Percentiles rank a stretch among this genome's conserved stretches.
Evolutionary conservation across 805 yeast genomes (phyloP).

Genomic region (Zygotorulaspora florentina): DNA sequence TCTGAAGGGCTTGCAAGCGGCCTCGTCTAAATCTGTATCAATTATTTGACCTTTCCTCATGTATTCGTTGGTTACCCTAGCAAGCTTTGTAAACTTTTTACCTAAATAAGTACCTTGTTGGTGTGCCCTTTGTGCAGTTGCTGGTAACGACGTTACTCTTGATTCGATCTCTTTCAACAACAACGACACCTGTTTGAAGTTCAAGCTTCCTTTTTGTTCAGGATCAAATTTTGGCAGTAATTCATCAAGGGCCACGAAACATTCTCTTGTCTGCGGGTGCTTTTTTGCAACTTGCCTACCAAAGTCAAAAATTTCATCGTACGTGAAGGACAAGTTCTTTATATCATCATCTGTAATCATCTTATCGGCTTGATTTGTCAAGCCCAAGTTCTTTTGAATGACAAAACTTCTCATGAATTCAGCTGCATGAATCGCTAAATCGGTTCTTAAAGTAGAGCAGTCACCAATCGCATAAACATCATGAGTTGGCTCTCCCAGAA

Average conservation of each 20-base stretch:
- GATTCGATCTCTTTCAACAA: slow-evolving; percentile 54
- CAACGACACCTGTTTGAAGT: slow-evolving; percentile 47
- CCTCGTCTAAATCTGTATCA: slow-evolving; percentile 36
- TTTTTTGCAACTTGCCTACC: slow-evolving; percentile 45
- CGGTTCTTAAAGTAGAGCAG: slow-evolving; percentile 62
- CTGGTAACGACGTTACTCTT: slow-evolving; percentile 63
- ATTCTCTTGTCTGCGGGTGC: slow-evolving; percentile 57
- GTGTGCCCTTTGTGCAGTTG: slow-evolving; percentile 69
- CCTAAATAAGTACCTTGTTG: slow-evolving; percentile 69
- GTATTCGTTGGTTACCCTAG: slow-evolving; percentile 40
- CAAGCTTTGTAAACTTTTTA: slow-evolving; percentile 51
- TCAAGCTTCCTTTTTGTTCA: slow-evolving; percentile 45
- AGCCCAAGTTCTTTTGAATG: slow-evolving; percentile 40
- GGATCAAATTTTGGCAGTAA: slow-evolving; percentile 51
- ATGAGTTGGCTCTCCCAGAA: slow-evolving; percentile 62
- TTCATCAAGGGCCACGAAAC: slow-evolving; percentile 47
- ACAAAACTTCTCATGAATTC: slow-evolving; percentile 46
- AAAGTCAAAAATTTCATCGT: slow-evolving; percentile 46
- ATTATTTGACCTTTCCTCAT: slow-evolving; percentile 9
- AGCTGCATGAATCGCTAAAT: slow-evolving; percentile 52
- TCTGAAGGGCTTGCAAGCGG: slow-evolving; percentile 52
- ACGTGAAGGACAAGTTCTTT: slow-evolving; percentile 44
- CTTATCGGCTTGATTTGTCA: slow-evolving; percentile 29
- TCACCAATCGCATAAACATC: slow-evolving; percentile 72
- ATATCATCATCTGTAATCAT: slow-evolving; percentile 50